Conservation (phyloP, 257 asterid genomes). For the Echium plantagineum region DNA sequence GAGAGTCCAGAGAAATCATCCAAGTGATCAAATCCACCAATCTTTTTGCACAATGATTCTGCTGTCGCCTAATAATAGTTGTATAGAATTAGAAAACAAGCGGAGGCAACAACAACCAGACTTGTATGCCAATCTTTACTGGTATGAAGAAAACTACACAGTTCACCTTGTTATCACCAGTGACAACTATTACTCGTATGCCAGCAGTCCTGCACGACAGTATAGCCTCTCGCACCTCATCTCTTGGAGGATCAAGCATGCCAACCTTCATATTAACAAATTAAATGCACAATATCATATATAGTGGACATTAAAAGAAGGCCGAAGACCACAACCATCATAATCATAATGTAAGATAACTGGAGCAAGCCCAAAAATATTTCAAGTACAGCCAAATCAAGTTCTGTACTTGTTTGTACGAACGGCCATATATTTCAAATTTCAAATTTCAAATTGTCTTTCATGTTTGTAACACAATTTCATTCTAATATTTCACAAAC, state of each 20-base stretch:
- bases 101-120: constrained; percentile 11
- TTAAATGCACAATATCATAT: constrained; percentile 6
- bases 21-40: constrained; percentile 79
- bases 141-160: background rate
- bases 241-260: constrained; percentile 99
- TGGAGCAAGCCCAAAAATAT: background rate
- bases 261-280: constrained; percentile 58
- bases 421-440: too few relatives aligned
- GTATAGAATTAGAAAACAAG: constrained; percentile 13
- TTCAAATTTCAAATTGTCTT: too few relatives aligned
- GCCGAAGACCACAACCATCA: background rate
- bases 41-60: constrained; percentile 80
- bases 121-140: background rate
- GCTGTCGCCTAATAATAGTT: constrained; percentile 56
- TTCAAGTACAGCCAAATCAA: background rate
- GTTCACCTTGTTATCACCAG: constrained; percentile 96
- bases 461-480: too few relatives aligned
- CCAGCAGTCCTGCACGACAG: constrained; percentile 98
- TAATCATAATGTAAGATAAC: background rate
- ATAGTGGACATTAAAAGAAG: constrained; percentile 6
- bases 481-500: too few relatives aligned
- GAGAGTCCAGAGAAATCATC: constrained; percentile 78
- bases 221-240: constrained; percentile 87
- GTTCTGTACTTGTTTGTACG: background rate
- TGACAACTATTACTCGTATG: constrained; percentile 93